Evolutionary conservation across 139 green algal genomes (phyloP), one percentile per base, ranked within the genome.

Genomic region (Picochlorum costavermella): DNA sequence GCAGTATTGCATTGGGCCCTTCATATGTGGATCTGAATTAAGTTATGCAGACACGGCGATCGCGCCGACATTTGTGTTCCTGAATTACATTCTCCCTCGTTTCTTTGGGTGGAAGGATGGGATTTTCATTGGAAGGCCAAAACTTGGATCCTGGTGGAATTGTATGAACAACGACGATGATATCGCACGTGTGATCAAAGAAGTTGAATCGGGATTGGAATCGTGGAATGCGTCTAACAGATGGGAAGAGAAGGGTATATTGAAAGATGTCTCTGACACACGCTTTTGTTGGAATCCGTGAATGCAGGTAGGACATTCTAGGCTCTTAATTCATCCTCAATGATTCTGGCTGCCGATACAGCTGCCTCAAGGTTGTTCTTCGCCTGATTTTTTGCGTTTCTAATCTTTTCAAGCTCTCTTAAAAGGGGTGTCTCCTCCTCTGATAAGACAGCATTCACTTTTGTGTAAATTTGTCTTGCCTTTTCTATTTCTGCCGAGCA

Each of bases 31-130:
- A 51, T 12, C 55, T 26, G 58, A 75, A 46, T 67, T 82, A 6
- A 74, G 60, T 4, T 68, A 62, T 25, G 81, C 63, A 4, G 87
- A 94, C 50, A 69, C 60, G 3, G 76, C 85, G 2, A 63, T 92
- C 43, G 78, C 90, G 28, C 84, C 84, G 30, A 88, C 83, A 1
- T 80, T 90, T 49, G 72, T 87, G n/a, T 90, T 91, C 66, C 71
- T 86, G 20, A 65, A 65, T 0, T 76, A 76, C 71, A 89, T 90
- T 8, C 71, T 92, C 56, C 79, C 81, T 11, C 71, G 67, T 25
- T 75, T 83, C 60, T 94, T 92, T 67, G 85, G 87, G 12, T 92
- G 85, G 83, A 28, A 20, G n/a, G 6, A 37, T 11, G 63, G 78
- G 64, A 61, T 89, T 36, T 88, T 86, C 66, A 68, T 48, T 6